Base-by-base conservation (phyloP, 176 grass and related monocot species). In the Oryza glumipatula region DNA sequence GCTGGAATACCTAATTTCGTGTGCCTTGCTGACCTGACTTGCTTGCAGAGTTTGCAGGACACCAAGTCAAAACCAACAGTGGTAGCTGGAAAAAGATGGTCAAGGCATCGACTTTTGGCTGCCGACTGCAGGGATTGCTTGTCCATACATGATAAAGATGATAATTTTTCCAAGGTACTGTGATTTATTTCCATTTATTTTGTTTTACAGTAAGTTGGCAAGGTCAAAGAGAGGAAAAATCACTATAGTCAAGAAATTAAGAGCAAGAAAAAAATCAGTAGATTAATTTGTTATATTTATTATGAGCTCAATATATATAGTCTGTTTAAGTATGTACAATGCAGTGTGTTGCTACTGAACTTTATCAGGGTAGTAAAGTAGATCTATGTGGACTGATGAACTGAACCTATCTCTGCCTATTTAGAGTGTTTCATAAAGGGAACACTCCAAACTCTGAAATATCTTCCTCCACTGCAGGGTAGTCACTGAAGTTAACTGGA, bases 11-110 rank as follows among this genome's bases (percentile, higher is more conserved):
- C 80, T 83, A 83, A 83, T 83, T 72, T 38, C 72, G 74, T 72
- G 67, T 72, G 77, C 74, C 44, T 78, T 78, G 80, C 76, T 78
- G 80, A 83, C 67, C 70, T 78, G 73, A 83, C 67, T 70, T 54
- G 80, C 41, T 82, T 65, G 67, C 77, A 86, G 76, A 58, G 54
- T 58, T 58, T 80, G 43, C 67, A 30, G 41, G 86, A n/a, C 19
- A 83, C 2, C 66, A 72, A 72, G 74, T 78, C 80, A 78, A 78
- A 82, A 66, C 19, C 28, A 77, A 85, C 67, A 65, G 69, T 49
- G 24, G 51, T 4, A 71, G 73, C 26, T 28, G 73, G 38, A 77
- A 77, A 77, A 77, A 21, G 79, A 47, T 65, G 72, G 65, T 71
- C 24, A 77, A 86, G 38, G 14, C 48, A 48, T 69, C 26, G 6